Base-by-base conservation (phyloP, 768 basidiomycete species). In the Boletus edulis region DNA sequence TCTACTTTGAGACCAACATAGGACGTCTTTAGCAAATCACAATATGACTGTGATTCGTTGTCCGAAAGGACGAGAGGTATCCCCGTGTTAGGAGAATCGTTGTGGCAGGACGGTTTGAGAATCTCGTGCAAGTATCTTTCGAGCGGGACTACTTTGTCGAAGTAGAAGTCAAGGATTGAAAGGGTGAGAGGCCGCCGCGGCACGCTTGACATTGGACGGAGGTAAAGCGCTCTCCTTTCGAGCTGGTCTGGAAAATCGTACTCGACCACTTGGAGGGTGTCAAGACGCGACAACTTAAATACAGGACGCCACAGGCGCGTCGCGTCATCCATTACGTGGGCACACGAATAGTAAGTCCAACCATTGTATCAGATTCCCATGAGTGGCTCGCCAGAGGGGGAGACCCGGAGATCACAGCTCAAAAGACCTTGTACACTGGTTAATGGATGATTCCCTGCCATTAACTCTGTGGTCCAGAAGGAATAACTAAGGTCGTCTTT, bases 91-190 rank as follows among this genome's bases (percentile, higher is more conserved):
- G 61, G 13, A 49, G 48, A 55, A 67, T 61, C 24, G 29, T 29
- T 29, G 32, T 14, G 24, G 43, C 53, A 46, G 29, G 59, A 24
- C 6, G 56, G 35, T 50, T 54, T 48, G 39, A 82, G 64, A 20
- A 79, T 73, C 20, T 71, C 67, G 2, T 51, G 48, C 46, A 83
- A 59, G 60, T 83, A 80, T 29, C 61, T 55, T 46, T 71, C 65
- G 9, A 82, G 64, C 43, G 63, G 64, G 31, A 72, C 67, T 7
- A 81, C 76, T 49, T 67, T 63, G 34, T 70, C 56, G 59, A 78
- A 84, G 55, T 81, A 82, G 49, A 71, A 66, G 27, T 71, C 60
- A 24, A 84, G 71, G 12, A 83, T 62, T 2, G 69, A 51, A 27
- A 67, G 49, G 12, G 72, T 69, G 32, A 72, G 54, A 3, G 61